Percentiles rank a stretch among this genome's conserved stretches.
Conservation (phyloP, 2,329 filamentous ascomycete species). For the Penicillium paneum region DNA sequence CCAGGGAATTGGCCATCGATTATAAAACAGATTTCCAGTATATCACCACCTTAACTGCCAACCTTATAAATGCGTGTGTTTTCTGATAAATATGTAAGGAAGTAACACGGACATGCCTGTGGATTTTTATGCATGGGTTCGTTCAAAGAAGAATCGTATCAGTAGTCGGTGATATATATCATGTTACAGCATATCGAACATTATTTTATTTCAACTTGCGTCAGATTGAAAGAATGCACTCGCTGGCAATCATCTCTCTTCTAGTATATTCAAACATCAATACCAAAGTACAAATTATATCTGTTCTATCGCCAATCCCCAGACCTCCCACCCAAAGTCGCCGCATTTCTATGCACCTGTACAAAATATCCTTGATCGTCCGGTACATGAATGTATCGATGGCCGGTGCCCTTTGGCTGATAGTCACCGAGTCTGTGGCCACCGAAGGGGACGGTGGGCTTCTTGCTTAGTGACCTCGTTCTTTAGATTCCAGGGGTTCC, state of each 20-base stretch:
- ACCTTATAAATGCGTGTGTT: neutral
- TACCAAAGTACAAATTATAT: neutral
- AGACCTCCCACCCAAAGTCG: neutral
- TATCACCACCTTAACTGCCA: too few relatives aligned
- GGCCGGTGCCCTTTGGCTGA: neutral
- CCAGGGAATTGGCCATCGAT: neutral
- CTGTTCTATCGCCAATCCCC: neutral
- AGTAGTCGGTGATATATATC: neutral
- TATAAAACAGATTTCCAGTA: neutral
- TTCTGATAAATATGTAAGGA: neutral
- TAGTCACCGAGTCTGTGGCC: neutral
- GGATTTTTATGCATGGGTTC: neutral
- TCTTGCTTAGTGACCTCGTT: neutral
- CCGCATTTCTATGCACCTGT: neutral
- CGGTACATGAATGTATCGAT: neutral
- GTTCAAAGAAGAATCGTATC: neutral
- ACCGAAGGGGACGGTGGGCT: neutral
- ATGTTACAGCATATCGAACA: neutral
- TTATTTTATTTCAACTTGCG: neutral
- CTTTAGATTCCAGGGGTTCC: neutral
- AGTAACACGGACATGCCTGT: neutral
- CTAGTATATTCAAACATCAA: neutral
- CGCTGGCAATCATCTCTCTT: neutral
- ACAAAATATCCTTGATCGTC: neutral
- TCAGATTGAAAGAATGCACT: neutral